Evolutionary conservation across 2,329 filamentous ascomycete species (phyloP).

Genomic region (Eutypella sp.): DNA sequence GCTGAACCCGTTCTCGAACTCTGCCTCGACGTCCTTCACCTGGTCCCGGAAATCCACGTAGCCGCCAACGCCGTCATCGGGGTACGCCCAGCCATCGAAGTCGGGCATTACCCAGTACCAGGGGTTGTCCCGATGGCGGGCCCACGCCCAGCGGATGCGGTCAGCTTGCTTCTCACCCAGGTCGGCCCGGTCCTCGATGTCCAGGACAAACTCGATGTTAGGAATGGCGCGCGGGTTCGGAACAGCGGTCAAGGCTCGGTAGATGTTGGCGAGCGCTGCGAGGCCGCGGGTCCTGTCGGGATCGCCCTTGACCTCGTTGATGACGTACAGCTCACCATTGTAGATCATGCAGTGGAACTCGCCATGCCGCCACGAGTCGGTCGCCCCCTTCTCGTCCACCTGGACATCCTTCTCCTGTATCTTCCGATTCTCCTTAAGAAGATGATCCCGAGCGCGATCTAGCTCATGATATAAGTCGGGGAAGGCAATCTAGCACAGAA

Average conservation of each 20-base stretch:
- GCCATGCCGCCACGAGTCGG: conserved; percentile 12
- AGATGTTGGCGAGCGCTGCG: conserved; percentile 15
- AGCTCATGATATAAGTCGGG: conserved; percentile 17
- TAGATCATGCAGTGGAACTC: conserved; percentile 19
- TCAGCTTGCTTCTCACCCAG: conserved; percentile 12
- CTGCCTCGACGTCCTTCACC: conserved; percentile 12
- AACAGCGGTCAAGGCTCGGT: conserved; percentile 16
- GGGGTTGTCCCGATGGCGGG: conserved; percentile 13
- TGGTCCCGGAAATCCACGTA: conserved; percentile 19
- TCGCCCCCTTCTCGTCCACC: conserved; percentile 10
- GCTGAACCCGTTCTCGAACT: conserved; percentile 14
- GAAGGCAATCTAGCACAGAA: conserved; percentile 12
- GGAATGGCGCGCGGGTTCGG: conserved; percentile 15
- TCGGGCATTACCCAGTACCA: conserved; percentile 21
- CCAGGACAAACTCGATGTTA: conserved; percentile 18
- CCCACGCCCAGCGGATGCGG: conserved; percentile 18
- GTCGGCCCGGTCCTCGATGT: conserved; percentile 16
- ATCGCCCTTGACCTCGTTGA: conserved; percentile 17
- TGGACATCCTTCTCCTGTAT: conserved; percentile 12
- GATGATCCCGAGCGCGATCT: conserved; percentile 15
- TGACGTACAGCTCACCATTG: conserved; percentile 17
- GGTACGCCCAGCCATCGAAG: conserved; percentile 19
- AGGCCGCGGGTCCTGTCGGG: conserved; percentile 19
- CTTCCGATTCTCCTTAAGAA: conserved; percentile 9
- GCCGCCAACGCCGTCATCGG: conserved; percentile 16